These are phyloP conservation scores for Nicotiana tomentosiformis DNA, from an alignment of 257 asterid genomes.

Conservation along the genomic window DNA sequence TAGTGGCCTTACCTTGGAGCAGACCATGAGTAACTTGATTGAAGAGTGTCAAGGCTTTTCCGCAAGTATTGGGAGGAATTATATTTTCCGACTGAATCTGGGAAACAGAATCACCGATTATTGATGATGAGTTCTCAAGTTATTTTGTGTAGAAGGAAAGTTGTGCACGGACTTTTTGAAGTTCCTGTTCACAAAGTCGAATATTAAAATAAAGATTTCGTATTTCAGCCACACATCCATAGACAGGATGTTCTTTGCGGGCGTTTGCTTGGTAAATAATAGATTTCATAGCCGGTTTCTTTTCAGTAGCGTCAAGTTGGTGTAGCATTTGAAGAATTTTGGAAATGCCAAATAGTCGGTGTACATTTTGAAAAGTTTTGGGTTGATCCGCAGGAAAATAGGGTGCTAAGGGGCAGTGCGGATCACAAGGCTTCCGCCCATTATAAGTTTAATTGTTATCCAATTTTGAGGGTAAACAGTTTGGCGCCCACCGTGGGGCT, in stretches of 20 bases:
- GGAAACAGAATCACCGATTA: conserved; percentile 33
- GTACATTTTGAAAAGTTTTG: conserved; percentile 57
- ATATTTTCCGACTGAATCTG: conserved; percentile 51
- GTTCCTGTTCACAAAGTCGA: conserved; percentile 51
- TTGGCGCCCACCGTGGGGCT: too few species aligned
- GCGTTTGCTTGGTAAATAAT: conserved; percentile 56
- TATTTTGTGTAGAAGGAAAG: conserved; percentile 44
- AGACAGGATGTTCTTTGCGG: conserved; percentile 55
- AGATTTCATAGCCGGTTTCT: conserved; percentile 54
- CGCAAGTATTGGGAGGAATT: conserved; percentile 6
- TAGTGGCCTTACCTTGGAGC: too few species aligned
- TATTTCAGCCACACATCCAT: conserved; percentile 53
- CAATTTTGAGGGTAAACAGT: too few species aligned
- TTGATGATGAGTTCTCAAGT: conserved; percentile 22
- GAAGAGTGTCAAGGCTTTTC: conserved; percentile 21
- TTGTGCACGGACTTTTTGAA: conserved; percentile 54
- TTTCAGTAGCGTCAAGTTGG: conserved; percentile 48
- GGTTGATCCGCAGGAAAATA: conserved; percentile 79
- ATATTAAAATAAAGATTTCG: conserved; percentile 39
- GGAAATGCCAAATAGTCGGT: conserved; percentile 64
- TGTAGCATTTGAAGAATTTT: conserved; percentile 57
- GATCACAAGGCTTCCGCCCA: conserved; percentile 58
- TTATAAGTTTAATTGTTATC: conserved; percentile 78
- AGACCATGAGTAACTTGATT: conserved; percentile 18
- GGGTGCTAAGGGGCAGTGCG: conserved; percentile 74